A percentile compares a stretch with the other conserved stretches of the same genome.
phyloP scores from a whole-genome alignment of 768 basidiomycete genomes.

The Jaapia argillacea region DNA sequence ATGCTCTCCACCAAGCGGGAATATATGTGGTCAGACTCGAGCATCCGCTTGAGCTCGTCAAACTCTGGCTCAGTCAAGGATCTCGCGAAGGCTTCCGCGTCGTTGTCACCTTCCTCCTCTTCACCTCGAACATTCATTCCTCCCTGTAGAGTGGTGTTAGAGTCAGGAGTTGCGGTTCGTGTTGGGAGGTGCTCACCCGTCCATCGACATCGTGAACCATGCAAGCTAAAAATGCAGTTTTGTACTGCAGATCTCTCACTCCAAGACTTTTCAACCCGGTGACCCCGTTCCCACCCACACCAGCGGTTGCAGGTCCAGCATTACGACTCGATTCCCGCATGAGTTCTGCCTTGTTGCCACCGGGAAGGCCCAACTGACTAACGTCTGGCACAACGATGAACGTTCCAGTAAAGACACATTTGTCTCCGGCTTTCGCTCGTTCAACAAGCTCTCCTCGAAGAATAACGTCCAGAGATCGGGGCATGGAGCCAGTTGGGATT shows the following conservation, averaged over 20 bases:
- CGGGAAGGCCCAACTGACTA: slow-evolving; percentile 88
- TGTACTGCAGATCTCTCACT: slow-evolving; percentile 93
- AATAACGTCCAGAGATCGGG: slow-evolving; percentile 92
- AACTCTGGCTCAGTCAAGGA: slow-evolving; percentile 90
- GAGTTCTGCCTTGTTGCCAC: slow-evolving; percentile 85
- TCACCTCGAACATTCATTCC: slow-evolving; percentile 89
- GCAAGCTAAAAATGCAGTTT: slow-evolving; percentile 96
- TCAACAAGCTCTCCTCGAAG: slow-evolving; percentile 94
- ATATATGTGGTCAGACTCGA: slow-evolving; percentile 91
- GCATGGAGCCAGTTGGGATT: slow-evolving; percentile 98
- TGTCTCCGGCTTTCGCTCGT: slow-evolving; percentile 98
- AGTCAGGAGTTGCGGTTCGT: neutral
- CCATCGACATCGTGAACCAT: slow-evolving; percentile 93
- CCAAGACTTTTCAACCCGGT: slow-evolving; percentile 91
- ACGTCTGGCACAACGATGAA: slow-evolving; percentile 99
- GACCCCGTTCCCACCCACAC: slow-evolving; percentile 72
- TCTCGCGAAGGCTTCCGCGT: slow-evolving; percentile 76
- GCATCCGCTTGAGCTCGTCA: slow-evolving; percentile 91
- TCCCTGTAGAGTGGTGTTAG: slow-evolving; percentile 32
- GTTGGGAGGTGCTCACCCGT: slow-evolving; percentile 43
- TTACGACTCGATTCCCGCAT: slow-evolving; percentile 75
- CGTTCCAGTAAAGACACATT: slow-evolving; percentile 94
- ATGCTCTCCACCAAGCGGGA: slow-evolving; percentile 88
- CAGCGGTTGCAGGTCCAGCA: slow-evolving; percentile 48
- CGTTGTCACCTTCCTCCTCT: slow-evolving; percentile 68